Percentiles rank a stretch among this genome's conserved stretches.
Conservation (phyloP, 2,329 filamentous ascomycete genomes). For the Penicillium sp. region DNA sequence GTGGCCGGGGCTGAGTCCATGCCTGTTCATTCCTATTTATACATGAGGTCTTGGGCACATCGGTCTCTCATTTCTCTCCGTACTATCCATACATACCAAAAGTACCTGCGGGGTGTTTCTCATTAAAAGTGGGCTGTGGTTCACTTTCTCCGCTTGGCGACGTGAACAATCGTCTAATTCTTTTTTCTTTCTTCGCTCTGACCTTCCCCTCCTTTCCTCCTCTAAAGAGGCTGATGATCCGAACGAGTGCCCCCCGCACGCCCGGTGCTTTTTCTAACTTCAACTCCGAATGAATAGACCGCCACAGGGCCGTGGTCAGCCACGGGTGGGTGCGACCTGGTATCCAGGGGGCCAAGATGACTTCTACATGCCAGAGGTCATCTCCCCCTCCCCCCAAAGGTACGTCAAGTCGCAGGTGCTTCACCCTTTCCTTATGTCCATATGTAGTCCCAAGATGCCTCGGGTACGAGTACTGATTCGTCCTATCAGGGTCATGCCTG, state of each 20-base stretch:
- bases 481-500: conserved; percentile 75
- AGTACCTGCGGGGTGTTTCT: not conserved
- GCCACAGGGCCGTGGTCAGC: conserved; percentile 41
- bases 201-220: not conserved
- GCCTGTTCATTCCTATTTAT: not conserved
- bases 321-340: conserved; percentile 61
- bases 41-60: not conserved
- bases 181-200: conserved; percentile 7
- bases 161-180: not conserved
- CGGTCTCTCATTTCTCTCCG: not conserved
- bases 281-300: conserved; percentile 35
- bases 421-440: conserved; percentile 2
- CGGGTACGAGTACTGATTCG: conserved; percentile 23
- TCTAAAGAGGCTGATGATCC: not conserved
- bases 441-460: conserved; percentile 15
- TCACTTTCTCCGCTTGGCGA: conserved; percentile 3
- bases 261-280: conserved; percentile 1
- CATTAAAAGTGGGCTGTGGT: conserved; percentile 1
- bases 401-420: conserved; percentile 36
- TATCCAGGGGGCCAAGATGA: conserved; percentile 67
- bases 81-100: not conserved
- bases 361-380: conserved; percentile 68
- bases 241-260: not conserved
- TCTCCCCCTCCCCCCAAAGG: conserved; percentile 71
- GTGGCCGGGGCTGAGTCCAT: too few relatives aligned